Conservation (phyloP, 2,329 filamentous ascomycete species). For the Pseudogymnoascus pannorum region DNA sequence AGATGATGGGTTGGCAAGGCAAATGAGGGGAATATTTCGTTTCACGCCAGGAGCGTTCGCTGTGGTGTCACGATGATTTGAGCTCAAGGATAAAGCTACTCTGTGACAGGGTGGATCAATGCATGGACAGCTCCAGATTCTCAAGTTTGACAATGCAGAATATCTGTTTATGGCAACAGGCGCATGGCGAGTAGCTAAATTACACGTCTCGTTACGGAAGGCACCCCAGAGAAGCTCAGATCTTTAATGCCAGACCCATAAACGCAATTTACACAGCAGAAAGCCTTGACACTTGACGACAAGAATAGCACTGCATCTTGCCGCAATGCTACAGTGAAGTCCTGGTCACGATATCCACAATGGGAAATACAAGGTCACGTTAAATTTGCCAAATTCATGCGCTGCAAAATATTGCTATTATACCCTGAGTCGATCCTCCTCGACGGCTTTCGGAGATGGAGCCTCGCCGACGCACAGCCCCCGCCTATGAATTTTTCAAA, state of each 20-base stretch:
- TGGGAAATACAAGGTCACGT: background rate
- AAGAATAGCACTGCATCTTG: conserved; percentile 1
- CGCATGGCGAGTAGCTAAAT: conserved; percentile 1
- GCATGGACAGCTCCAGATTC: background rate
- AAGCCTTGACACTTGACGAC: conserved; percentile 5
- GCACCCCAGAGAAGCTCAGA: conserved; percentile 1
- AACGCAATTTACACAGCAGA: background rate
- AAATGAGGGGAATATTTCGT: background rate
- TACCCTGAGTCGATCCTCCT: background rate
- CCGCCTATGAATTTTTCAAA: conserved; percentile 3
- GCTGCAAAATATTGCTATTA: background rate
- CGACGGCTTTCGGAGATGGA: background rate
- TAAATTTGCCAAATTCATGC: conserved; percentile 6
- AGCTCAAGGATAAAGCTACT: background rate
- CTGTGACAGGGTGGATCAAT: background rate
- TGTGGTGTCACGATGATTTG: background rate
- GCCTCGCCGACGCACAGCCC: conserved; percentile 3
- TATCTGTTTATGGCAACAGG: background rate
- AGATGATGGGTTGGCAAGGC: conserved; percentile 1
- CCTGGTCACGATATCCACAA: background rate
- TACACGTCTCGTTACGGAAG: background rate
- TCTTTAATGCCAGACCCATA: background rate
- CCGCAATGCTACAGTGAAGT: background rate
- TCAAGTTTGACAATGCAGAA: background rate
- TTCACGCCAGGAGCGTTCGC: background rate